Percentiles rank a stretch among this genome's conserved stretches.
phyloP scores from a whole-genome alignment of 257 asterid species.

The Jaltomata sinuosa region DNA sequence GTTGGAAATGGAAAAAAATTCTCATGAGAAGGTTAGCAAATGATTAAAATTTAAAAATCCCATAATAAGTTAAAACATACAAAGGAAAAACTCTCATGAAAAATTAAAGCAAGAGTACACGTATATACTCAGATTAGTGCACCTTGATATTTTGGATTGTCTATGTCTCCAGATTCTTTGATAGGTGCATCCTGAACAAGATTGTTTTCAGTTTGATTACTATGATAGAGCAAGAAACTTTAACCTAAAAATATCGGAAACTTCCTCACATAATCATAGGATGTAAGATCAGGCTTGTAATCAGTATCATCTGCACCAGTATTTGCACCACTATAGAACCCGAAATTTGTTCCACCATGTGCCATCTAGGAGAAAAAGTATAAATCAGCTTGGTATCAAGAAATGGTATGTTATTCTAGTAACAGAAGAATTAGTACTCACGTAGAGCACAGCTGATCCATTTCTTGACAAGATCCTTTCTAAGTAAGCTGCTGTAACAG shows the following conservation, averaged over 20 bases:
- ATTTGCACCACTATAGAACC: conserved; percentile 92
- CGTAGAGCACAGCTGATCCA: conserved; percentile 94
- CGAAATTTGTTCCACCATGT: conserved; percentile 96
- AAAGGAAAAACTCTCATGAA: background rate
- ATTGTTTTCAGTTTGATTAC: conserved; percentile 8
- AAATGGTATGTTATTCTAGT: conserved; percentile 6
- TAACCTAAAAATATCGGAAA: conserved; percentile 1
- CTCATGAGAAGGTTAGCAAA: background rate
- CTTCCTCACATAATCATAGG: conserved; percentile 89
- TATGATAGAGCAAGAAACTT: background rate
- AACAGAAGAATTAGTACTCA: conserved; percentile 29
- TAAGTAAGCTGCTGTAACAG: conserved; percentile 54
- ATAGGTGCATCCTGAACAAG: conserved; percentile 84
- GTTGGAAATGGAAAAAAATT: background rate
- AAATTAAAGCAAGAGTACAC: background rate
- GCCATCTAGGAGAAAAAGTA: conserved; percentile 55
- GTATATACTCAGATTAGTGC: background rate
- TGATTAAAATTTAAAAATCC: background rate
- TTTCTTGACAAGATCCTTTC: conserved; percentile 68
- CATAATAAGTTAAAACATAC: background rate
- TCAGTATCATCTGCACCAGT: conserved; percentile 68
- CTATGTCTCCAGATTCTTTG: conserved; percentile 89
- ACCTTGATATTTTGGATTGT: conserved; percentile 80
- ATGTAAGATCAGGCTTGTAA: conserved; percentile 86
- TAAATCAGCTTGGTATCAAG: background rate